Base-by-base conservation (phyloP, 345 rosid genomes). In the Citrus medica region DNA sequence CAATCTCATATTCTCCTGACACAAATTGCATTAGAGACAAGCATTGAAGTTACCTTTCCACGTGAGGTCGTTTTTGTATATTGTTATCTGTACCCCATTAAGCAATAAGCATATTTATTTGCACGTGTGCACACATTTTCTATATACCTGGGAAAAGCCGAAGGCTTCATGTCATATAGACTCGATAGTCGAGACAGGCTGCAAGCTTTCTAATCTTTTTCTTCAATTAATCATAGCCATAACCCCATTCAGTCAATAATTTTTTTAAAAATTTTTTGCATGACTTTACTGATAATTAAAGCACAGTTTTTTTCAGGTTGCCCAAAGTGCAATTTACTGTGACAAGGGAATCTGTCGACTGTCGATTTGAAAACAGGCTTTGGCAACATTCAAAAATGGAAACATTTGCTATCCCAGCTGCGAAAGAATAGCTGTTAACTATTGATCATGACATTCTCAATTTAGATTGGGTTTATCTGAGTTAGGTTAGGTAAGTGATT, bases 61-160 rank as follows among this genome's bases (percentile, higher is more conserved):
- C 91, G 89, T 86, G 88, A 85, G 88, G 68, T 69, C 80, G 83
- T 72, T 70, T 74, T 81, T 73, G 69, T 72, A 48, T 74, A 60
- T 37, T 67, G 42, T 4, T 19, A 9, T 48, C 48, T 80, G 79
- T 35, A 63, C 14, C 73, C 81, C 81, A 82, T 60, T 74, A 71
- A 58, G 76, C 78, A 66, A 79, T 76, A 71, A 79, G 28, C 30
- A 69, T 19, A 27, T 69, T 42, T 46, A 38, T 24, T 53, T 81
- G 86, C 90, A 84, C 86, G 88, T 84, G 86, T 84, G 87, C 86
- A 76, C 82, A 75, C 79, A 65, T 37, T 84, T 80, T 80, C 81
- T 82, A 79, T 75, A 35, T 80, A 16, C 69, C 78, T 82, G 40
- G 82, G 82, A 76, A 80, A 81, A 63, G 76, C 74, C 61, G 51